Conservation (phyloP, 768 basidiomycete species). For the Russula foetens region DNA sequence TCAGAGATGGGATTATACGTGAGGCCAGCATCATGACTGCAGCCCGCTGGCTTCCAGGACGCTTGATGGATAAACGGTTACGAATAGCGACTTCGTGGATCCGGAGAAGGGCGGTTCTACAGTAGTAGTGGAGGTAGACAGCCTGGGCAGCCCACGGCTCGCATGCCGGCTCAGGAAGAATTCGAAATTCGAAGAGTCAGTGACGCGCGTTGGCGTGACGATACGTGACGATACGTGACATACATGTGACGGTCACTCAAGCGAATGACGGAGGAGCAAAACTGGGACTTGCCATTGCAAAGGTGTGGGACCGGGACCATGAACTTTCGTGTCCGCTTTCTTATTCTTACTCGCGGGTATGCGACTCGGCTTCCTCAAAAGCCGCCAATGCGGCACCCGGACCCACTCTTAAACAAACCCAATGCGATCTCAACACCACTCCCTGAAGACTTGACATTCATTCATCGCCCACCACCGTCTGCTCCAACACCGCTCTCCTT, state of each 20-base stretch:
- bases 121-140: too few relatives aligned
- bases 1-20: too few relatives aligned
- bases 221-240: neutral
- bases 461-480: slow-evolving; percentile 78
- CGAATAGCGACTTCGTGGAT: too few relatives aligned
- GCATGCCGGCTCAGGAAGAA: too few relatives aligned
- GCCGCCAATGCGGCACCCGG: slow-evolving; percentile 18
- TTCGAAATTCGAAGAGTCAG: too few relatives aligned
- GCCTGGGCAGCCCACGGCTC: too few relatives aligned
- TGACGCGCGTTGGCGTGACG: too few relatives aligned
- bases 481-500: slow-evolving; percentile 66
- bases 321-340: neutral
- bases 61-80: too few relatives aligned
- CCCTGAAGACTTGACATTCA: slow-evolving; percentile 56
- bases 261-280: too few relatives aligned
- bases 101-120: too few relatives aligned
- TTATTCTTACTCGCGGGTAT: slow-evolving; percentile 5
- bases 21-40: too few relatives aligned
- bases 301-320: slow-evolving; percentile 1
- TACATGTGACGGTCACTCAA: neutral
- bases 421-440: slow-evolving; percentile 11
- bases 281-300: neutral
- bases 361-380: slow-evolving; percentile 19
- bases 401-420: slow-evolving; percentile 15
- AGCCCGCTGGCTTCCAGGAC: too few relatives aligned